phyloP scores from a whole-genome alignment of 768 basidiomycete species.

The Panaeolus papilionaceus region DNA sequence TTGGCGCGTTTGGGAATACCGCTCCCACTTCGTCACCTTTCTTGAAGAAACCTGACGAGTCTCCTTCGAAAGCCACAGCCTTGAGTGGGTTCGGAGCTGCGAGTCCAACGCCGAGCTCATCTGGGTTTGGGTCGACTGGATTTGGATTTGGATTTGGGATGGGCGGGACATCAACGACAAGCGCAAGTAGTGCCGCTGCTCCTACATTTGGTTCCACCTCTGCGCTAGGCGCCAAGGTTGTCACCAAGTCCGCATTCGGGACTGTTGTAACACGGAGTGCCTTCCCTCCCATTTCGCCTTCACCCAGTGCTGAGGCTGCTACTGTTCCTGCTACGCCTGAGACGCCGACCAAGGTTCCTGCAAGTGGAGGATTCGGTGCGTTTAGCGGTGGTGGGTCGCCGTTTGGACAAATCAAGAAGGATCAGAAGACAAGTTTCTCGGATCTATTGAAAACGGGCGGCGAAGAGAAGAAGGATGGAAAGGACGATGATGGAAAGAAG shows the following conservation, averaged over 20 bases:
- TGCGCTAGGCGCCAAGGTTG: constrained; percentile 28
- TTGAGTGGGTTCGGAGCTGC: constrained; percentile 38
- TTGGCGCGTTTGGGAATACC: constrained; percentile 54
- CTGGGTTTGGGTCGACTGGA: not conserved
- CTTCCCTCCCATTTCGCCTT: not conserved
- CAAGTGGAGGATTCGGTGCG: constrained; percentile 54
- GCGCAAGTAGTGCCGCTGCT: constrained; percentile 20
- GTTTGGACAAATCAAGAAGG: constrained; percentile 47
- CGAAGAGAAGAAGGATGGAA: constrained; percentile 26
- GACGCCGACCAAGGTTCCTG: constrained; percentile 34
- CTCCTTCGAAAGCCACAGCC: constrained; percentile 42
- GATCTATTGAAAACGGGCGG: constrained; percentile 58
- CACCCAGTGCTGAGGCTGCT: constrained; percentile 32
- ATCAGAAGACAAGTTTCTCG: constrained; percentile 55
- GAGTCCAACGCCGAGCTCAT: constrained; percentile 26
- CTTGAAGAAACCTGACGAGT: constrained; percentile 44
- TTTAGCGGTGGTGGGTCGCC: constrained; percentile 51
- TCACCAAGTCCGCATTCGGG: constrained; percentile 17
- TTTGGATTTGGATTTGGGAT: not conserved
- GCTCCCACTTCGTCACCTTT: constrained; percentile 58
- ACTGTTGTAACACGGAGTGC: not conserved
- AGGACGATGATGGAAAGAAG: not conserved
- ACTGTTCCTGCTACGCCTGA: constrained; percentile 35
- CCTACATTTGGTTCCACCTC: constrained; percentile 48
- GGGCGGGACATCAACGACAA: not conserved